Base-by-base conservation (phyloP, 371 early-diverging fungal species). In the Syncephalastrum racemosum region DNA sequence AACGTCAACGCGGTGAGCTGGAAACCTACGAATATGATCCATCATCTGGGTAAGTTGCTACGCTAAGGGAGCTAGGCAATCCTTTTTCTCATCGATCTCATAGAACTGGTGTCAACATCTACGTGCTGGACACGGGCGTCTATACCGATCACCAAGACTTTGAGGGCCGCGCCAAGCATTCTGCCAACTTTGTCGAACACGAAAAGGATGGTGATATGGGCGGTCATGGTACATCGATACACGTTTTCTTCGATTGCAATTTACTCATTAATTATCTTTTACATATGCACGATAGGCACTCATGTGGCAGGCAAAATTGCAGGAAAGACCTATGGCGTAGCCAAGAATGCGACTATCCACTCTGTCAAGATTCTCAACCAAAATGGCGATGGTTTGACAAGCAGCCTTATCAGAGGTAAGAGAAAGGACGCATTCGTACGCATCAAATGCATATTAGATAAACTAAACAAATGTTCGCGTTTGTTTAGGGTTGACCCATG, bases 291-390 rank as follows among this genome's bases (percentile, higher is more conserved):
- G 36, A 31, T 22, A 62, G 81, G 89, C 0, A 92, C 93, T 1
- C 92, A 91, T 72, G 91, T 90, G 7, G 87, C 92, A 2, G 92
- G 84, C 14, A 79, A 85, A 19, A 81, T 90, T 41, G 88, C 76
- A 24, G 92, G 92, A 1, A 66, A 71, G 15, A 75, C 68, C 2
- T 84, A 79, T 66, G 94, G 91, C 25, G 85, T 93, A 3, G 89
- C 92, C 19, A 91, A 91, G 58, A 77, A 82, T 27, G 89, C 88
- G 0, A 79, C 67, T 3, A 73, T 93, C 36, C 75, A 84, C 24
- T 87, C 90, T 0, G 86, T 93, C 23, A 91, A 91, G 59, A 87
- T 79, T 2, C 58, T 83, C 8, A 77, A 82, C 57, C 57, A 72
- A 36, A 50, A 62, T 1, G 88, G 86, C 0, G 72, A 71, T 24